Percentiles rank a stretch among this genome's conserved stretches.
Conservation (phyloP, 345 rosid species). For the Kernera saxatilis region DNA sequence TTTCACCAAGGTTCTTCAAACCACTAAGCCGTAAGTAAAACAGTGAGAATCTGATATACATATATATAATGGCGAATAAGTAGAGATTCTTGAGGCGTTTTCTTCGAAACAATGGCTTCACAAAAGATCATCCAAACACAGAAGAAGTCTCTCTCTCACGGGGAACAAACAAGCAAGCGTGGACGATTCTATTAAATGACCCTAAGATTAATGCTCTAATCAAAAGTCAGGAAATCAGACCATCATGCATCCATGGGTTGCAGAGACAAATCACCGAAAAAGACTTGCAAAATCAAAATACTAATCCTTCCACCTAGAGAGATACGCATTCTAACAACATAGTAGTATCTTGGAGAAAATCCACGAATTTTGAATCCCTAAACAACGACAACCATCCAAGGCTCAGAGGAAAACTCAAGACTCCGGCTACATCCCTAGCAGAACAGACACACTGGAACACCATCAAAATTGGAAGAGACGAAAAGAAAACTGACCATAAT, state of each 20-base stretch:
- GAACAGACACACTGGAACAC: no score
- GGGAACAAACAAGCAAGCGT: background rate
- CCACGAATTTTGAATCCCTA: background rate
- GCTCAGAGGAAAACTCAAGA: no score
- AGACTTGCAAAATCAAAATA: no score
- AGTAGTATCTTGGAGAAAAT: no score
- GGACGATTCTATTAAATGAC: background rate
- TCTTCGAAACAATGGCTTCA: background rate
- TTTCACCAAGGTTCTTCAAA: background rate
- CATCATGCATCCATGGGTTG: no score
- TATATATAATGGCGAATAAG: background rate
- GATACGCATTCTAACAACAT: no score
- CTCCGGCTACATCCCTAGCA: no score
- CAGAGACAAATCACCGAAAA: no score
- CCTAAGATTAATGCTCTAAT: no score
- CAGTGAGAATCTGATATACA: background rate
- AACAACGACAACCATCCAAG: background rate
- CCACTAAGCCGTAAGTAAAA: background rate
- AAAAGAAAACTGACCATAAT: background rate
- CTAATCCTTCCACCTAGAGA: no score
- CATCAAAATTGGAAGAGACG: background rate
- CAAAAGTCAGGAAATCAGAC: background rate
- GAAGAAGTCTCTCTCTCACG: background rate
- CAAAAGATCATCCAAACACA: background rate
- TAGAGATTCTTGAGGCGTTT: background rate